Evolutionary conservation across 1,284 basidiomycete species (phyloP), one percentile per base, ranked within the genome.

Genomic region (Mycena sp.): DNA sequence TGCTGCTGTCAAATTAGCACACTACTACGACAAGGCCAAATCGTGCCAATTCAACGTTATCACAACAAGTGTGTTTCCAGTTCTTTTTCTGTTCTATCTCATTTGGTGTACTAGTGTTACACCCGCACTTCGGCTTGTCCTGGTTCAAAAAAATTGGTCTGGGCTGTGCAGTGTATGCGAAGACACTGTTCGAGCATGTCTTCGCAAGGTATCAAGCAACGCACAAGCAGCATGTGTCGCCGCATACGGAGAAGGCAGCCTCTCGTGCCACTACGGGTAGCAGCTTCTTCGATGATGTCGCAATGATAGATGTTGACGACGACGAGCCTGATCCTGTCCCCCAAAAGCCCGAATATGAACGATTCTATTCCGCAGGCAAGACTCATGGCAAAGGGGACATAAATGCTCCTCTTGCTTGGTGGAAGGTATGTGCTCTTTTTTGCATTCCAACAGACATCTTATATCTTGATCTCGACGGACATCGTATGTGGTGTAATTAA

Each of bases 401-500:
- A 4, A 38, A 59, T 14, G 25, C 41, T 23, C 48, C 49, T n/a
- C 23, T 59, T 2, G 35, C 37, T 43, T 59, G 58, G 58, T 59
- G 58, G 58, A 59, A 59, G 41, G 56, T 50, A 11, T 25, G 45
- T 41, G 12, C 19, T 10, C 25, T 41, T 25, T 4, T 23, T 16
- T 25, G 21, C 21, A 32, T 28, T 5, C 48, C n/a, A 16, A 19
- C 4, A 21, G 35, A n/a, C n/a, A n/a, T 26, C 5, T 30, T 52
- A 21, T 38, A 29, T 72, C 70, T 37, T 71, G 65, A 21, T 68
- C 69, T 7, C 69, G 58, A 3, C 64, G 66, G 9, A 72, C 53
- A 41, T 74, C 70, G 49, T 74, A 74, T 0, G 72, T 74, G 9
- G 72, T 74, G 53, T 70, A 70, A 57, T 69, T 67, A 28, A 72